Evolutionary conservation across 192 early-diverging fungal genomes (phyloP), one percentile per base, ranked within the genome.

Genomic region (Coemansia sp.): DNA sequence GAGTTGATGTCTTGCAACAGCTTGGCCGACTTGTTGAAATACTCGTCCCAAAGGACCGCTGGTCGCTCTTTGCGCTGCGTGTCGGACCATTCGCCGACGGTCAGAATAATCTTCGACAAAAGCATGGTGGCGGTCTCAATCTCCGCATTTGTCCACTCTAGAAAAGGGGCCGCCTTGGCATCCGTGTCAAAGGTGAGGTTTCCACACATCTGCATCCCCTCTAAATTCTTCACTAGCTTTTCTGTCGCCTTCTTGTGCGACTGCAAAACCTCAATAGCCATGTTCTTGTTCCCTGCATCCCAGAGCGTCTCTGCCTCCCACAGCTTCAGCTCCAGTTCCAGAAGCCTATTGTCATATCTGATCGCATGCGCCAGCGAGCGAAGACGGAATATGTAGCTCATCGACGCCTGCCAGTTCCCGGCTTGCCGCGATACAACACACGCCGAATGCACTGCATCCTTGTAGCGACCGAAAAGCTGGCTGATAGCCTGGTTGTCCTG

Each of bases 241-340:
- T 64, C 70, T 50, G 72, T 67, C 23, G 61, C 58, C 44, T 29
- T 10, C 50, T 68, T 67, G 44, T 78, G 75, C 41, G 63, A 62
- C 52, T 64, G 64, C 37, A 80, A 28, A 6, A 80, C 56, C 61
- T 80, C 77, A 14, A 74, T 60, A 2, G 77, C 77, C 45, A 80
- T 54, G 2, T 47, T 53, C 33, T 52, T 50, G 42, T 56, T 70
- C 7, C 77, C 77, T 3, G 77, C 55, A 7, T 80, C 77, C 77
- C 77, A 80, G 41, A 80, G 62, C 9, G 68, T 74, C 56, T 80
- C 71, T 5, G 77, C 71, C 67, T 74, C 71, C 77, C 77, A 80
- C 64, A 80, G 72, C 52, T 30, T 54, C 15, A 54, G 30, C 60
- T 72, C 70, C 0, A 64, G 57, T 47, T 62, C 71, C 17, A 74